A percentile compares a stretch with the other conserved stretches of the same genome.
Evolutionary conservation across 2,329 filamentous ascomycete genomes (phyloP).

Genomic region (Xylariaceae sp.): DNA sequence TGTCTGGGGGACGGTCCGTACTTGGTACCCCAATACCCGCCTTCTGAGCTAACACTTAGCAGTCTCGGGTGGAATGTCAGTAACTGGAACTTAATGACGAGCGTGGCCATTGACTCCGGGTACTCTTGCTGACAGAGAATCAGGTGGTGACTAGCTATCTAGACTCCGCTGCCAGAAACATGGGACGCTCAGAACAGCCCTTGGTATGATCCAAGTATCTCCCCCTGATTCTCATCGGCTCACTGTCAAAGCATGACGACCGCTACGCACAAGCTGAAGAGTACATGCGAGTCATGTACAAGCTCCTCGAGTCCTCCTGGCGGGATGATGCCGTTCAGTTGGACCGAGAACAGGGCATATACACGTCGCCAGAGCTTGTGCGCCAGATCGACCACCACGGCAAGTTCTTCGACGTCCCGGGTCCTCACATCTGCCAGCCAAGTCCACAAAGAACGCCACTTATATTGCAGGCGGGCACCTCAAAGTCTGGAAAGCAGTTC

Average conservation of each 20-base stretch:
- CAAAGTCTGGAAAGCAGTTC: constrained; percentile 56
- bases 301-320: constrained; percentile 62
- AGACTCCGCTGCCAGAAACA: constrained; percentile 60
- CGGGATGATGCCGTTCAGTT: constrained; percentile 57
- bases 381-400: constrained; percentile 59
- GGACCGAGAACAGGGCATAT: constrained; percentile 50
- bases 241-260: constrained; percentile 47
- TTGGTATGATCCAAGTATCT: constrained; percentile 15
- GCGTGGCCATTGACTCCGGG: constrained; percentile 36
- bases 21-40: not conserved
- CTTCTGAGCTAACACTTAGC: constrained; percentile 1
- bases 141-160: constrained; percentile 57
- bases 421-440: constrained; percentile 59
- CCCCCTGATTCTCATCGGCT: not conserved
- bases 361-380: constrained; percentile 44
- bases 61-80: constrained; percentile 45
- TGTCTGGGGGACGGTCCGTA: constrained; percentile 51
- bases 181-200: constrained; percentile 51
- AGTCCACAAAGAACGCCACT: constrained; percentile 62
- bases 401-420: constrained; percentile 55
- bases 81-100: constrained; percentile 5
- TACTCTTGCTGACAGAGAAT: not conserved
- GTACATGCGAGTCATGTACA: constrained; percentile 58
- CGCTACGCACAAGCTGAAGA: constrained; percentile 58
- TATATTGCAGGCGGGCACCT: constrained; percentile 63